Conservation (phyloP, 129 eudicot genomes). For the Centrapalus pauciflorus region DNA sequence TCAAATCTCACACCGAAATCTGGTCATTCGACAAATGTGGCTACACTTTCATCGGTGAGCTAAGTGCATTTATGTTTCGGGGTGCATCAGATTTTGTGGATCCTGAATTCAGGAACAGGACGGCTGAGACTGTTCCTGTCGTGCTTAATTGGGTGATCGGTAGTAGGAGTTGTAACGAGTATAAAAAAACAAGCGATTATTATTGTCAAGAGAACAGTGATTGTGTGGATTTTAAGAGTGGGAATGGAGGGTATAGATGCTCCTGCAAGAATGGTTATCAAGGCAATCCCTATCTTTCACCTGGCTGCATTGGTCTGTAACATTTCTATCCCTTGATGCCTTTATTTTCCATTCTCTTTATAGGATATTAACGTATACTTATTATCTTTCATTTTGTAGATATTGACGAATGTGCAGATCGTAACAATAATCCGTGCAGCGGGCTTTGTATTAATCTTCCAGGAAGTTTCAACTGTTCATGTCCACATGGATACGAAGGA, state of each 20-base stretch:
- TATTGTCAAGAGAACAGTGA: constrained; percentile 21
- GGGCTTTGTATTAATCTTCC: constrained; percentile 33
- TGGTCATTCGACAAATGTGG: constrained; percentile 31
- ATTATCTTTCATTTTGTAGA: constrained; percentile 7
- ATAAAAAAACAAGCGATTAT: constrained; percentile 7
- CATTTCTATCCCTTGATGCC: neutral
- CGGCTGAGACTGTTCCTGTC: constrained; percentile 18
- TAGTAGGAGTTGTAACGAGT: constrained; percentile 11
- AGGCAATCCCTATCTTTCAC: constrained; percentile 36
- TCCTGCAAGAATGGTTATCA: constrained; percentile 23
- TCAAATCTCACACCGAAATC: neutral
- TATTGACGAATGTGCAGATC: constrained; percentile 30
- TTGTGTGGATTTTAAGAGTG: constrained; percentile 23
- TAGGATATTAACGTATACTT: neutral
- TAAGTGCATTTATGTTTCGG: constrained; percentile 16
- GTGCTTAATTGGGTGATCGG: constrained; percentile 35
- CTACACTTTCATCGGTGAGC: constrained; percentile 35
- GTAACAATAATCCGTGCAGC: constrained; percentile 12
- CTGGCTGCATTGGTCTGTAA: constrained; percentile 25
- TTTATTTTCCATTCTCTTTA: neutral
- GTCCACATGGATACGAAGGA: constrained; percentile 37
- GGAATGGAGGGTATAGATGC: constrained; percentile 30
- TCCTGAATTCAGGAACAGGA: neutral
- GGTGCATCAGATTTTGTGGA: constrained; percentile 26
- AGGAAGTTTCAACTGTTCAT: constrained; percentile 35